Percentiles rank a stretch among this genome's conserved stretches.
These are phyloP conservation scores for Ettlia oleoabundans DNA, from an alignment of 139 green algal genomes.

Conservation along the genomic window DNA sequence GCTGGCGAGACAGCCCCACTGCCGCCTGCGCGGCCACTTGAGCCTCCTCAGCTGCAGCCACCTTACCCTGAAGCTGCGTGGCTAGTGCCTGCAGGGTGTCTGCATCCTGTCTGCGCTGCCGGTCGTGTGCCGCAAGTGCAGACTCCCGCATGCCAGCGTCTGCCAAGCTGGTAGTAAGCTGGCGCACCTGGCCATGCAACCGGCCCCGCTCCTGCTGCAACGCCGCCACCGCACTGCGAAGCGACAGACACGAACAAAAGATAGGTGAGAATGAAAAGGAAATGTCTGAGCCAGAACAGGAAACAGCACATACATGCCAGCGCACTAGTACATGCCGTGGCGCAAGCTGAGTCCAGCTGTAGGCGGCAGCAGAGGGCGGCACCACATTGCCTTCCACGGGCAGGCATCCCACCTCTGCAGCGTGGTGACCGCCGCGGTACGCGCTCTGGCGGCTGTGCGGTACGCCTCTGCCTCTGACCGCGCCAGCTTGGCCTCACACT, in stretches of 20 bases:
- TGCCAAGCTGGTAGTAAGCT: slow-evolving; percentile 8
- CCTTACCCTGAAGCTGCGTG: background rate
- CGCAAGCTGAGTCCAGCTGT: background rate
- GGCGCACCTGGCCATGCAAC: background rate
- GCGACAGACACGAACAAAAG: background rate
- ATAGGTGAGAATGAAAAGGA: background rate
- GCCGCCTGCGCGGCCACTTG: background rate
- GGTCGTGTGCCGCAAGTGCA: too few species aligned
- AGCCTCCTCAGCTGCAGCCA: background rate
- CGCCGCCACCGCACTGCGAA: slow-evolving; percentile 11
- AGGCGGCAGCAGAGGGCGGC: background rate
- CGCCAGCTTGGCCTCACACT: slow-evolving; percentile 35
- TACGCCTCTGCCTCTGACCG: slow-evolving; percentile 26
- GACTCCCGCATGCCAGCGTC: background rate
- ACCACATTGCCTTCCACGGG: background rate
- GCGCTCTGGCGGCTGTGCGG: slow-evolving; percentile 10
- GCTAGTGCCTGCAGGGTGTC: slow-evolving; percentile 8
- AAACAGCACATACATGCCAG: too few species aligned
- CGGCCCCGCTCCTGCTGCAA: slow-evolving; percentile 12
- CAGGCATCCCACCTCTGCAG: slow-evolving; percentile 29
- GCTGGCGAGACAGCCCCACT: background rate
- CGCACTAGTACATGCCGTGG: too few species aligned
- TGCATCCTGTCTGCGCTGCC: too few species aligned
- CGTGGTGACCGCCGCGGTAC: slow-evolving; percentile 24
- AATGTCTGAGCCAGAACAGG: too few species aligned